Base-by-base conservation (phyloP, 805 yeast species). In the Candida patagonica region DNA sequence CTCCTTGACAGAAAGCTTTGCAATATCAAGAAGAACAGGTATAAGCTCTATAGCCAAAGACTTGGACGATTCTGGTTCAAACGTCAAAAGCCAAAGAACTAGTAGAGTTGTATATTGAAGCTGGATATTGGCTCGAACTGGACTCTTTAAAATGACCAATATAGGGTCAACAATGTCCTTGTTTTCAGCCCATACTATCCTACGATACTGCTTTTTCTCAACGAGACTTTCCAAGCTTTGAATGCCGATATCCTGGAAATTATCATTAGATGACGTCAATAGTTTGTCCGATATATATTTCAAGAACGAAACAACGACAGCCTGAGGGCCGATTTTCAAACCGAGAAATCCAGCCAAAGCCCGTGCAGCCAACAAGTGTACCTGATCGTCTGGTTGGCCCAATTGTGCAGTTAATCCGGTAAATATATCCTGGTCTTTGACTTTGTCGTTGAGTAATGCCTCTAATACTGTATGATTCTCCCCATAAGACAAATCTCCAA, bases 1-100 rank as follows among this genome's bases (percentile, higher is more conserved):
- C 63, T 88, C 94, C 66, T 92, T 92, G 49, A 89, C 83, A 1
- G 96, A 84, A 42, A 76, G 75, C 56, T 81, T 83, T 22, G 87
- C 75, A 35, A 84, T 68, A 73, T 60, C 53, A 59, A 65, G 46
- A 52, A 60, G 40, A 53, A 54, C 46, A 68, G 63, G 71, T 44
- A 67, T 72, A 50, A 71, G 66, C 46, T 60, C 70, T 46, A 51
- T 49, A 43, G 78, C 70, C 6, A 22, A 22, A 8, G 13, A 17
- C 19, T 37, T 37, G 24, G 29, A n/a, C 29, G 76, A 68, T 34
- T 56, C 48, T n/a, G 60, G 60, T 57, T 75, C 80, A 64, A 89
- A 92, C 3, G 95, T 76, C 45, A 86, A 67, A 39, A 87, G 68
- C 98, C 98, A 92, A 35, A 85, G 66, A 17, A 80, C 69, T 56